A percentile compares a stretch with the other conserved stretches of the same genome.
These are phyloP conservation scores for Ophiostoma quercus DNA, from an alignment of 2,329 filamentous ascomycete genomes.

Conservation along the genomic window DNA sequence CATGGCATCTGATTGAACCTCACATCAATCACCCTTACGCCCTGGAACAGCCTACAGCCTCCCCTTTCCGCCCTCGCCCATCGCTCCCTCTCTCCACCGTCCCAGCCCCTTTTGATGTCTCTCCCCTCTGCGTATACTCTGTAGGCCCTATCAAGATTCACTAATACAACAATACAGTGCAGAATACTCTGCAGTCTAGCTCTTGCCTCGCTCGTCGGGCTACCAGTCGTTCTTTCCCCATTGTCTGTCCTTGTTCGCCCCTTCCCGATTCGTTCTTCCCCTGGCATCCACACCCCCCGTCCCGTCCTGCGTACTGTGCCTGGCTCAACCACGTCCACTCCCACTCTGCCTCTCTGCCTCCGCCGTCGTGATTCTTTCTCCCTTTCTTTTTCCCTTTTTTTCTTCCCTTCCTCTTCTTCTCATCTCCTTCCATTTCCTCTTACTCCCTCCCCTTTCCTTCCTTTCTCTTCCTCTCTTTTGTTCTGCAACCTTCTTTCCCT, in stretches of 20 bases:
- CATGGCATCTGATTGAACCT: not conserved
- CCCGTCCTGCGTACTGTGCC: not conserved
- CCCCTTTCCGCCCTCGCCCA: not conserved
- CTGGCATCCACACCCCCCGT: constrained; percentile 8
- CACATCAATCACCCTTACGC: not conserved
- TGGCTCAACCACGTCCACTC: not conserved
- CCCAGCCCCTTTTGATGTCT: not conserved
- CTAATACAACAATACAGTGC: not conserved
- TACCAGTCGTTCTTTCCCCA: constrained; percentile 13
- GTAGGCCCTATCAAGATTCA: not conserved
- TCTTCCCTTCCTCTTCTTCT: constrained; percentile 30
- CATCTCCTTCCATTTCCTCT: constrained; percentile 31
- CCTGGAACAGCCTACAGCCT: not conserved
- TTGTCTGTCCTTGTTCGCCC: constrained; percentile 9
- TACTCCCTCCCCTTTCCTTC: constrained; percentile 27
- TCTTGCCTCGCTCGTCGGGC: not conserved
- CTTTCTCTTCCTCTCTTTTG: not conserved
- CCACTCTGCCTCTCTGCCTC: not conserved
- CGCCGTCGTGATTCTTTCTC: constrained; percentile 2
- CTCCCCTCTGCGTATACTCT: not conserved
- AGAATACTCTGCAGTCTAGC: not conserved
- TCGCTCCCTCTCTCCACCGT: not conserved
- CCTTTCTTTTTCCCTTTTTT: constrained; percentile 25
- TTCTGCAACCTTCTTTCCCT: constrained; percentile 18
- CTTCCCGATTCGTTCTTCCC: constrained; percentile 10